Base-by-base conservation (phyloP, 2,329 filamentous ascomycete species). In the Fusarium brevicatenulatum region DNA sequence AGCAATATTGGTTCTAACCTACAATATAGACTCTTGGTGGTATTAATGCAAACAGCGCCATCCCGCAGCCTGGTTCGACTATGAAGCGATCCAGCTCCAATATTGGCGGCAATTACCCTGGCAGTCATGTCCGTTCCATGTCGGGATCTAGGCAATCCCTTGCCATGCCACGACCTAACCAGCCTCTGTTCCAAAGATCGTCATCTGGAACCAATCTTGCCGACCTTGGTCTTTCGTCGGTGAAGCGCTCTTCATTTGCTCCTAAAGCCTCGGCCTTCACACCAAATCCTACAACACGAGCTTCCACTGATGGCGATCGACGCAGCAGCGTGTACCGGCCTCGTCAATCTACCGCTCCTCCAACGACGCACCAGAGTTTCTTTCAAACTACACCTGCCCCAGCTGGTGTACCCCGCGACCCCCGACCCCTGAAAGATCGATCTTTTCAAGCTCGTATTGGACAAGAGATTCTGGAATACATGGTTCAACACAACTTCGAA, bases 401-500 rank as follows among this genome's bases (percentile, higher is more conserved):
- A 8, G 94, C 95, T 3, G 94, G 93, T 66, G 92, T 95, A 5
- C 94, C 95, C 2, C 89, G 91, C 69, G 97, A 99, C 79, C 95
- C 96, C 3, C 90, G 97, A 63, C 93, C 95, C 19, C 85, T 98
- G 59, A 93, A 92, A 79, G 94, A 98, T 79, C 88, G 93, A 42
- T 88, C 89, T 28, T 97, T 93, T 76, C 93, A 97, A 79, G 88
- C 90, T 36, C 90, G 92, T 63, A 95, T 99, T 81, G 94, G 92
- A 12, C 93, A 96, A 76, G 95, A 99, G 78, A 84, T 99, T 62
- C 85, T 97, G 74, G 96, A 99, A 75, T 99, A 97, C 80, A 88
- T 99, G 79, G 91, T 94, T 2, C 91, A 95, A 64, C 92, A 98
- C 81, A 97, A 98, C 80, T 99, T 98, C 78, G 96, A 99, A 82